Percentiles rank a stretch among this genome's conserved stretches.
phyloP scores from a whole-genome alignment of 1,284 basidiomycete species.

The Pterula multifida region DNA sequence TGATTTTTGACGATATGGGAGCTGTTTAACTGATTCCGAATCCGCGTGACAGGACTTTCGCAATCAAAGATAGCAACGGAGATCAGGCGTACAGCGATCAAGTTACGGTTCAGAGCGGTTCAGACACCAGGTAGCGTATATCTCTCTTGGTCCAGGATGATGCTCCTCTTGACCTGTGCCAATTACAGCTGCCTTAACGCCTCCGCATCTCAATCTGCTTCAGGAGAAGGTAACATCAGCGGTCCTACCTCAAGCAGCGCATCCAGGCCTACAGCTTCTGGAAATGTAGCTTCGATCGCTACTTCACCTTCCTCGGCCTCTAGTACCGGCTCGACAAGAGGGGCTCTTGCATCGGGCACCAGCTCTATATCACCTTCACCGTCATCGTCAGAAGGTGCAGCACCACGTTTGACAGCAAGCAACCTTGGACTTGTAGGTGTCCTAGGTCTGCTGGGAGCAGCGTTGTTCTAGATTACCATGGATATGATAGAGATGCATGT shows the following conservation, averaged over 20 bases:
- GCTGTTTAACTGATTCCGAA: no score
- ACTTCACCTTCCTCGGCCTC: constrained; percentile 9
- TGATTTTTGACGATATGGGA: no score
- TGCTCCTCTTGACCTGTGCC: background rate
- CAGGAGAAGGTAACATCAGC: background rate
- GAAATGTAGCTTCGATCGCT: constrained; percentile 7
- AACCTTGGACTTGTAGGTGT: constrained; percentile 29
- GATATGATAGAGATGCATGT: background rate
- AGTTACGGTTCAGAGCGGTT: constrained; percentile 35
- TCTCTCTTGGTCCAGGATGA: background rate
- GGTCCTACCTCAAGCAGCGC: constrained; percentile 7
- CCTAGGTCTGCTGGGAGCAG: constrained; percentile 36
- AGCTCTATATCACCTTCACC: constrained; percentile 2
- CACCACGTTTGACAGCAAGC: constrained; percentile 18
- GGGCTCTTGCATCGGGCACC: constrained; percentile 5
- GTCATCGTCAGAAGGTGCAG: constrained; percentile 16
- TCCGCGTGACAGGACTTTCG: constrained; percentile 29
- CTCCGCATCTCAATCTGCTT: background rate
- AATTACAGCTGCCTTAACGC: background rate
- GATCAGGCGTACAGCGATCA: constrained; percentile 39
- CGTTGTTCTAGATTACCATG: constrained; percentile 30
- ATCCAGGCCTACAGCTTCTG: constrained; percentile 9
- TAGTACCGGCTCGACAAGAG: constrained; percentile 10
- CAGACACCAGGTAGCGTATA: constrained; percentile 21
- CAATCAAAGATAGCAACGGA: constrained; percentile 52